Base-by-base conservation (phyloP, 179 eudicot species). In the Gypsophila paniculata region DNA sequence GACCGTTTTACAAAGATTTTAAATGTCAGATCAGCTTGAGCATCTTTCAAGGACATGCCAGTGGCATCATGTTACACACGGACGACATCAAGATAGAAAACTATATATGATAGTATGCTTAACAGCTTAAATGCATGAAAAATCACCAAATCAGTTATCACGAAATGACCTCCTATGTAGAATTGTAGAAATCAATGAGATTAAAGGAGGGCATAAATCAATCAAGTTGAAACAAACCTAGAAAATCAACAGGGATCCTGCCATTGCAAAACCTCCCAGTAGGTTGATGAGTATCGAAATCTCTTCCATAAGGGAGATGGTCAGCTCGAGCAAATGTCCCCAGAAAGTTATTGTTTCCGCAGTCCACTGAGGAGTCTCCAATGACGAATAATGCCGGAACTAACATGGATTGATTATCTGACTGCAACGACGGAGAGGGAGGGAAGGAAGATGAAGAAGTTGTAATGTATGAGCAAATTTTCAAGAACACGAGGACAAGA, bases 291-390 rank as follows among this genome's bases (percentile, higher is more conserved):
- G 70, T 77, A 61, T 68, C 72, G 62, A 86, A 90, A 73, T 90
- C 96, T 83, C 96, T 84, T 3, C 96, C 93, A 78, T 90, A 90
- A 73, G 96, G 96, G 39, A 86, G 86, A 76, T 84, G 89, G 68
- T 90, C 86, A 14, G 96, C 83, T 39, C 78, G 74, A 53, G 78
- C 78, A 3, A 75, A 75, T 23, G 78, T 75, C 23, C 78, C 78
- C 15, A 75, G 69, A 25, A 75, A 75, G 69, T 75, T 75, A 19
- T 75, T 75, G 54, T 75, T 75, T 26, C 78, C 78, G 14, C 70
- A 62, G 26, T 75, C 78, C 6, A 70, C 78, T 6, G 78, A 75
- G 17, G 78, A 75, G 18, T 75, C 74, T 15, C 78, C 78, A 5
- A 75, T 72, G 8, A 75, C 74, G 36, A 75, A 75, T 2, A 75